Evolutionary conservation across 2,329 filamentous ascomycete genomes (phyloP).

Genomic region (Talaromyces pinophilus): DNA sequence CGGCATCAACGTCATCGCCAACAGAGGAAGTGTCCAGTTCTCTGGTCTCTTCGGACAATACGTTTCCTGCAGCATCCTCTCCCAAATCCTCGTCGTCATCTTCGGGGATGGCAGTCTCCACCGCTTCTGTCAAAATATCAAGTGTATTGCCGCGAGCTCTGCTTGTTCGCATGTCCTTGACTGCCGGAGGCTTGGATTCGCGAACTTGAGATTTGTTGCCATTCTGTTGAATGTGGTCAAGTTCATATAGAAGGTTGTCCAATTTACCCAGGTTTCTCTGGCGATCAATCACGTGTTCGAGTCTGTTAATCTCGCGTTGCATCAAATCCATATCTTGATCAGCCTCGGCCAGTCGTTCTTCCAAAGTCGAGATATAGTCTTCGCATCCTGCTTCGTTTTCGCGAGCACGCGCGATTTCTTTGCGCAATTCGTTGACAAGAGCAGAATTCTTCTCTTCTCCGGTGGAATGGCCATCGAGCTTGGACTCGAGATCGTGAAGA

Average conservation of each 20-base stretch:
- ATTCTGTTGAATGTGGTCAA: slow-evolving; percentile 71
- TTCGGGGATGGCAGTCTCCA: slow-evolving; percentile 49
- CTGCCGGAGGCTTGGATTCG: slow-evolving; percentile 22
- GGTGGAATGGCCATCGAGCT: slow-evolving; percentile 84
- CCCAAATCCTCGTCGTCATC: slow-evolving; percentile 44
- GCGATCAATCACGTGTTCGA: slow-evolving; percentile 93
- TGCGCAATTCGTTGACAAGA: slow-evolving; percentile 82
- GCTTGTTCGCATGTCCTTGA: slow-evolving; percentile 28
- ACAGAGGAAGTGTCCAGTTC: slow-evolving; percentile 25
- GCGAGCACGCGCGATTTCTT: slow-evolving; percentile 81
- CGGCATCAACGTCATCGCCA: slow-evolving; percentile 37
- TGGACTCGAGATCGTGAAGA: slow-evolving; percentile 84
- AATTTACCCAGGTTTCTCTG: slow-evolving; percentile 93
- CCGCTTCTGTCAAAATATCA: slow-evolving; percentile 47
- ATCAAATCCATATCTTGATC: slow-evolving; percentile 96
- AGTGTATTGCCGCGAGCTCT: slow-evolving; percentile 42
- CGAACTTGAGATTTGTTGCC: slow-evolving; percentile 45
- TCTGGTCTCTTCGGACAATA: slow-evolving; percentile 28
- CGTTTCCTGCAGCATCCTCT: slow-evolving; percentile 36
- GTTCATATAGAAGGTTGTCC: slow-evolving; percentile 85
- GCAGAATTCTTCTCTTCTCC: slow-evolving; percentile 91
- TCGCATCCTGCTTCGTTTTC: slow-evolving; percentile 90
- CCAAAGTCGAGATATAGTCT: slow-evolving; percentile 95
- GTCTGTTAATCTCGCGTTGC: slow-evolving; percentile 90
- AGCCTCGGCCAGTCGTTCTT: slow-evolving; percentile 90